Evolutionary conservation across 2,329 filamentous ascomycete genomes (phyloP).

Genomic region (Paecilomyces variotii): DNA sequence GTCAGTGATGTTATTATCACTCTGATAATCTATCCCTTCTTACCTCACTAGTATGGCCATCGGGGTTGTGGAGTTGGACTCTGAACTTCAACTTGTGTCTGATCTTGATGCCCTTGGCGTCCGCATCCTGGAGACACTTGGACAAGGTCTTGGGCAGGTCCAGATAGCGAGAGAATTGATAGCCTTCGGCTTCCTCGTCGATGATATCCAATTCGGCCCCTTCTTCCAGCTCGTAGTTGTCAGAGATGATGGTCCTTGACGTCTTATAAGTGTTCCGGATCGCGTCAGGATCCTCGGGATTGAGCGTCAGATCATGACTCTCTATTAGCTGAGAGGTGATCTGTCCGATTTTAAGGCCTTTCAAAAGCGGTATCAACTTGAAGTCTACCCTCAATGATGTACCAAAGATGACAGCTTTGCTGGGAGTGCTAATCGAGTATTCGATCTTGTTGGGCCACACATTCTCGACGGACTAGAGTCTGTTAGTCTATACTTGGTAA

Average conservation of each 20-base stretch:
- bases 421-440: conserved; percentile 87
- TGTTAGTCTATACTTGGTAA: neutral
- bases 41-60: conserved; percentile 88
- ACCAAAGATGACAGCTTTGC: conserved; percentile 90
- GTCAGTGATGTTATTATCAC: conserved; percentile 6
- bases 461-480: conserved; percentile 67
- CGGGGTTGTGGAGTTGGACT: conserved; percentile 85
- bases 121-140: conserved; percentile 81
- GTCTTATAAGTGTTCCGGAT: conserved; percentile 47
- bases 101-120: conserved; percentile 82
- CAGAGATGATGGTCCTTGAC: conserved; percentile 56
- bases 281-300: conserved; percentile 38
- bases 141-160: conserved; percentile 74
- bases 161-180: conserved; percentile 50
- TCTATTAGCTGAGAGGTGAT: conserved; percentile 77
- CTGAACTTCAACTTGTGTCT: conserved; percentile 88
- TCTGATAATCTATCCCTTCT: conserved; percentile 13
- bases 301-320: conserved; percentile 57
- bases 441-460: conserved; percentile 97
- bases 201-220: conserved; percentile 48
- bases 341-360: conserved; percentile 77
- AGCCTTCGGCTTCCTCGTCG: conserved; percentile 55
- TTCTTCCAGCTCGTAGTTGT: conserved; percentile 63
- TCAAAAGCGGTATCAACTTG: conserved; percentile 77
- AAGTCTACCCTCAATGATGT: conserved; percentile 79